Percentiles rank a stretch among this genome's conserved stretches.
These are phyloP conservation scores for Poa pratensis DNA, from an alignment of 176 grass and related monocot species.

Conservation along the genomic window DNA sequence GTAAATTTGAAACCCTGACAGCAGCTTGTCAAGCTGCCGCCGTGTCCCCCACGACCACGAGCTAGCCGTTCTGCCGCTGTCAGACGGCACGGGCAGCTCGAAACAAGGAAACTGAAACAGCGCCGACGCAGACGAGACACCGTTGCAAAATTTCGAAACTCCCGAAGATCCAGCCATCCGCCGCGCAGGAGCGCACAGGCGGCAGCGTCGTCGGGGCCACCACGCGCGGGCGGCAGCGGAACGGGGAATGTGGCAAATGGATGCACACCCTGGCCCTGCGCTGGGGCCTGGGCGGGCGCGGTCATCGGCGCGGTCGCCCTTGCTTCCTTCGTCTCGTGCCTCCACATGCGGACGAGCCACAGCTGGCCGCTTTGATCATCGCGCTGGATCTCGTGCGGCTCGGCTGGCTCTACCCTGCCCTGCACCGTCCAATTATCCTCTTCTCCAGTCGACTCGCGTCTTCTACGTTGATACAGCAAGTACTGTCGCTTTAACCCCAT, in stretches of 20 bases:
- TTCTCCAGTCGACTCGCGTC: background rate
- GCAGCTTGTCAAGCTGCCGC: background rate
- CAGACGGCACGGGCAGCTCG: background rate
- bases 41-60: background rate
- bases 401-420: background rate
- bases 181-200: background rate
- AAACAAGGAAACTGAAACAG: background rate
- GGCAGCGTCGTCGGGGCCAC: background rate
- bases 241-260: constrained; percentile 6
- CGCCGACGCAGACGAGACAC: background rate
- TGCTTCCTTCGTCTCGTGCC: constrained; percentile 29
- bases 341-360: constrained; percentile 39
- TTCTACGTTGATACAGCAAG: background rate
- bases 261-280: background rate
- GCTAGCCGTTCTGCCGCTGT: background rate
- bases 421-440: background rate
- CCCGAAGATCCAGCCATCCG: constrained; percentile 13
- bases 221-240: background rate
- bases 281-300: background rate
- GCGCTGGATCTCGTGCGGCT: constrained; percentile 31
- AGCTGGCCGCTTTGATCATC: constrained; percentile 8
- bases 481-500: background rate
- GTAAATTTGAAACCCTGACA: background rate
- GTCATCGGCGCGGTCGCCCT: constrained; percentile 7
- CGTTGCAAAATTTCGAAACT: background rate